phyloP scores from a whole-genome alignment of 495 filamentous ascomycete genomes.

The Ramalina peruviana region DNA sequence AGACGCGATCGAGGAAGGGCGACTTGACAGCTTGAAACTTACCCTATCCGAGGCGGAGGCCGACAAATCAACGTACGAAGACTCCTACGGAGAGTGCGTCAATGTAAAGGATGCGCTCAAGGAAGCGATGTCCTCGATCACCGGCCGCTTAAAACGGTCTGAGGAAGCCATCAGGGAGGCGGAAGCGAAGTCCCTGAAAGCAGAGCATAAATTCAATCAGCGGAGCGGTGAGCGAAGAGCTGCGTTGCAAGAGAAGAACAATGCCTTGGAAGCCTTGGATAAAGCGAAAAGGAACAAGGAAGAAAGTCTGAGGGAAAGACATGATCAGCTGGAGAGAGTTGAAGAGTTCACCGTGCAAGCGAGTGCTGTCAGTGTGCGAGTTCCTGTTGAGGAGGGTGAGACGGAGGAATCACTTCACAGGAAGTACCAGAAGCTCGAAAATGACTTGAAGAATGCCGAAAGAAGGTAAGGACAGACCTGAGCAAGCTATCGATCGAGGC shows the following conservation, averaged over 20 bases:
- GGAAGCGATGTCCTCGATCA: constrained; percentile 25
- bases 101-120: constrained; percentile 37
- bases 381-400: constrained; percentile 54
- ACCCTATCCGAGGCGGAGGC: constrained; percentile 37
- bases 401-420: constrained; percentile 47
- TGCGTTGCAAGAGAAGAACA: constrained; percentile 52
- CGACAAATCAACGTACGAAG: constrained; percentile 30
- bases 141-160: constrained; percentile 27
- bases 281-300: constrained; percentile 32
- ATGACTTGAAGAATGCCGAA: constrained; percentile 38
- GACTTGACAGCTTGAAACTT: constrained; percentile 43
- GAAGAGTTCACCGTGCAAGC: constrained; percentile 45
- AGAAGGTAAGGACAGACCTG: constrained; percentile 25
- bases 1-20: constrained; percentile 45
- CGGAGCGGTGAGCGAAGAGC: constrained; percentile 35
- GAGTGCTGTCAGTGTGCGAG: constrained; percentile 38
- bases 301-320: constrained; percentile 30
- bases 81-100: constrained; percentile 37
- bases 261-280: constrained; percentile 37
- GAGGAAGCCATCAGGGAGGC: constrained; percentile 28
- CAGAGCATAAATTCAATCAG: constrained; percentile 39
- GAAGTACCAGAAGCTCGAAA: constrained; percentile 44
- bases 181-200: constrained; percentile 36
- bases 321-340: constrained; percentile 33
- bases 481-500: too few relatives aligned